Conservation (phyloP, 1,139 yeast genomes). For the Suhomyces coccinellae region DNA sequence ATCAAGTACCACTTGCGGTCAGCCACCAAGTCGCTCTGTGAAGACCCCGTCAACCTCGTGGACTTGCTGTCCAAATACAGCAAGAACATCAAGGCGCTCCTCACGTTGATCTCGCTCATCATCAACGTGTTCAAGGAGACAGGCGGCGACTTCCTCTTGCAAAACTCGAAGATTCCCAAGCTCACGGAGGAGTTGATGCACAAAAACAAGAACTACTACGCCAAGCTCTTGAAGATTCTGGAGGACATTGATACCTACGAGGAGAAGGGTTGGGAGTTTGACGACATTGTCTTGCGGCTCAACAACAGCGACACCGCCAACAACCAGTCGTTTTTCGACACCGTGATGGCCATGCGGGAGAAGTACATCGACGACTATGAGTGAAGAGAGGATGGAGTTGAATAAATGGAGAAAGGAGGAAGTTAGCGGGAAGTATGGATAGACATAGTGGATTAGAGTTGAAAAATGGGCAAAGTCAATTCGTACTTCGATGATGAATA, state of each 20-base stretch:
- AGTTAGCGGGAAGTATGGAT: background rate
- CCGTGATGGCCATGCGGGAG: slow-evolving; percentile 31
- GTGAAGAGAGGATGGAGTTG: background rate
- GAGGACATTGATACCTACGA: slow-evolving; percentile 33
- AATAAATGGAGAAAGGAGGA: background rate
- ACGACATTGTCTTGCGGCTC: slow-evolving; percentile 42
- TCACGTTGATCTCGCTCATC: slow-evolving; percentile 32
- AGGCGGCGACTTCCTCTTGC: slow-evolving; percentile 39
- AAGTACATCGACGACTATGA: slow-evolving; percentile 32
- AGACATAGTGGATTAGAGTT: too few species aligned
- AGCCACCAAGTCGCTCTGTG: slow-evolving; percentile 37
- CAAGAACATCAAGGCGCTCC: slow-evolving; percentile 24
- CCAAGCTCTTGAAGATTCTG: slow-evolving; percentile 24
- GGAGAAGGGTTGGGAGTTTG: slow-evolving; percentile 40
- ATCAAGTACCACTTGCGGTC: slow-evolving; percentile 52
- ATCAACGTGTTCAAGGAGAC: slow-evolving; percentile 35
- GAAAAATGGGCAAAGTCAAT: too few species aligned
- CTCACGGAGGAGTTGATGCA: slow-evolving; percentile 28
- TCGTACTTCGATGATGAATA: too few species aligned
- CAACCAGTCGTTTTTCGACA: slow-evolving; percentile 21
- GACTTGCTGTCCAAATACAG: slow-evolving; percentile 33
- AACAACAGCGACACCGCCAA: slow-evolving; percentile 17
- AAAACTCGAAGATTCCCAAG: slow-evolving; percentile 47
- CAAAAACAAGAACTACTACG: slow-evolving; percentile 24
- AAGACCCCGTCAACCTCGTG: slow-evolving; percentile 36